Evolutionary conservation across 2,329 filamentous ascomycete species (phyloP), one percentile per base, ranked within the genome.

Genomic region (Neonectria magnoliae): DNA sequence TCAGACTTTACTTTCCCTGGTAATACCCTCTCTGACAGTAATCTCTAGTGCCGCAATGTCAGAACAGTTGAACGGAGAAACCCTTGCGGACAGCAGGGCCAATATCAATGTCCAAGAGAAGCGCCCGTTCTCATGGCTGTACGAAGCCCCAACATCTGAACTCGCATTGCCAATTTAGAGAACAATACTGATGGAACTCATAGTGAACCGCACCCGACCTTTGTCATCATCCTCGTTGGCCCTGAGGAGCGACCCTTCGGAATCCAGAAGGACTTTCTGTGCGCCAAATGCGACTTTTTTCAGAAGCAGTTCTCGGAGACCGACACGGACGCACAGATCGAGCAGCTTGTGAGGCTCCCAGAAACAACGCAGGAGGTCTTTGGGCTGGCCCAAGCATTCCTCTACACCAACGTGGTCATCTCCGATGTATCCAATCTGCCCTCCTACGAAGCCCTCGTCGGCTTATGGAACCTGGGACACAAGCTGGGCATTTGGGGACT

Each of bases 241-340:
- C 76, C 80, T 3, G 80, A 86, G 0, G 83, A 87, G 70, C 75
- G 75, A 14, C 85, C 86, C 0, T 89, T 88, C 68, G 85, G 84
- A 11, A 82, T 89, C 13, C 87, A 88, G 65, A 87, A 86, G 64
- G 84, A 89, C 72, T 87, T 88, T 60, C 77, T 89, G 25, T 86
- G 84, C 65, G 78, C 82, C 31, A 83, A 83, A 66, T 88, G 85
- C 9, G 71, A 77, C 2, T 82, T 81, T 70, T 89, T 85, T 69
- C 78, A 78, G 6, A 73, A 79, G 2, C 77, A 83, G 61, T 87
- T 89, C 50, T 75, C 72, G 38, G 72, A 76, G 38, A 72, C 74
- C 33, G 64, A 71, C 14, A 64, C 68, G 16, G 74, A 80, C 3
- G 75, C 83, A 22, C 76, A 79, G 10, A 72, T 88, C 9, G 86